Conservation (phyloP, 2,329 filamentous ascomycete genomes). For the Harringtonia aguacate region DNA sequence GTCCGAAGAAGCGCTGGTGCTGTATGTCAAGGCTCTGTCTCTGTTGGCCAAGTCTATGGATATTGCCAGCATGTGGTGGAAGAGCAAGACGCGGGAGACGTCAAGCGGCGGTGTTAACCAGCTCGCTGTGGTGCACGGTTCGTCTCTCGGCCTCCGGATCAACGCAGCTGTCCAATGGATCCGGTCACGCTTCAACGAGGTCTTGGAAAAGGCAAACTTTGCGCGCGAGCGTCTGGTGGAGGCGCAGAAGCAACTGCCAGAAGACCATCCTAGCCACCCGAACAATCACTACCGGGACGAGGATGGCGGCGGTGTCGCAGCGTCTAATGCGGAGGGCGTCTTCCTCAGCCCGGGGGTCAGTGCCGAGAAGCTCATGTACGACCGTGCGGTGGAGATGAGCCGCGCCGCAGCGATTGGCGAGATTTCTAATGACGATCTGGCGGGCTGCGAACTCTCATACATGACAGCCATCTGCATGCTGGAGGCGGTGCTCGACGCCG, state of each 20-base stretch:
- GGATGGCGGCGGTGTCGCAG: constrained; percentile 30
- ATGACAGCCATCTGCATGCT: constrained; percentile 89
- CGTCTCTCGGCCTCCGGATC: constrained; percentile 57
- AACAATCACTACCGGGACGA: constrained; percentile 46
- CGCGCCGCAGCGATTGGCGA: constrained; percentile 89
- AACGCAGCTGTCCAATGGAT: constrained; percentile 96
- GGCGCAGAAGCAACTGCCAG: constrained; percentile 72
- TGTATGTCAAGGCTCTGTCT: constrained; percentile 90
- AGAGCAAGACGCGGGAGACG: constrained; percentile 58
- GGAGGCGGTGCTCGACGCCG: constrained; percentile 83
- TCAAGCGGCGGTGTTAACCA: constrained; percentile 23
- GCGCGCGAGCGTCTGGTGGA: constrained; percentile 82
- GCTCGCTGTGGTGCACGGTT: constrained; percentile 29
- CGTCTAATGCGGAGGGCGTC: constrained; percentile 60
- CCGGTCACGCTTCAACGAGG: constrained; percentile 88
- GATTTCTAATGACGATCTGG: constrained; percentile 80
- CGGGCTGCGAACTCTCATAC: constrained; percentile 85
- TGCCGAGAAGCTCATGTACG: constrained; percentile 96
- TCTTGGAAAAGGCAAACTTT: constrained; percentile 89
- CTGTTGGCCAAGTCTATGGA: constrained; percentile 93
- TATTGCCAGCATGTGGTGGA: constrained; percentile 88
- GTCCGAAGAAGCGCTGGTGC: constrained; percentile 86
- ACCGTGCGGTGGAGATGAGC: constrained; percentile 94
- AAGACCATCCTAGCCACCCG: constrained; percentile 78
- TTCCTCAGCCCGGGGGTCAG: constrained; percentile 80